Evolutionary conservation across 1,284 basidiomycete genomes (phyloP).

Genomic region (Tilletiaria anomala): DNA sequence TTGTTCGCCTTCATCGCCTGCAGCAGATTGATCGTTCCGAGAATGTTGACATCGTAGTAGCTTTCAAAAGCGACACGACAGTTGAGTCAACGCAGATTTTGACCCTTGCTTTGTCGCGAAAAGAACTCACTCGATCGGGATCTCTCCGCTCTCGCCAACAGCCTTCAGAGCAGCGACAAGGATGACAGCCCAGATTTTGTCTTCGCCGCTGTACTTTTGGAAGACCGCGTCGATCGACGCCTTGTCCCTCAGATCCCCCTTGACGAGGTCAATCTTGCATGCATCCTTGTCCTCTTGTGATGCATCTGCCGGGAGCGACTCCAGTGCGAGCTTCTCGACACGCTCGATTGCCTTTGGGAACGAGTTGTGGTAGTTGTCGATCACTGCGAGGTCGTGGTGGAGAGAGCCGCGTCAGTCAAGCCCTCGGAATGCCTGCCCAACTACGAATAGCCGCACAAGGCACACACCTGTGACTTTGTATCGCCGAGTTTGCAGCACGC

Average conservation of each 20-base stretch:
- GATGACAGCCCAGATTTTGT: slow-evolving; percentile 75
- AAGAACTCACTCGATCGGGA: slow-evolving; percentile 84
- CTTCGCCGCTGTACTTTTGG: slow-evolving; percentile 14
- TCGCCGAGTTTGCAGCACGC: too few species aligned
- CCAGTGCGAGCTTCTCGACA: slow-evolving; percentile 62
- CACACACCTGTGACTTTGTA: too few species aligned
- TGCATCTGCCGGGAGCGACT: slow-evolving; percentile 51
- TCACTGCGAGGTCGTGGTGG: too few species aligned
- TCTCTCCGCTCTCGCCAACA: slow-evolving; percentile 90
- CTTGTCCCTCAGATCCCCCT: slow-evolving; percentile 30
- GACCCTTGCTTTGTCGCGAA: slow-evolving; percentile 66
- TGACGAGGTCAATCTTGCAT: slow-evolving; percentile 56
- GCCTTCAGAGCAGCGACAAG: slow-evolving; percentile 97
- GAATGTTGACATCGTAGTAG: slow-evolving; percentile 38
- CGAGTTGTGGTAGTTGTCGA: slow-evolving; percentile 62
- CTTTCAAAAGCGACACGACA: slow-evolving; percentile 1
- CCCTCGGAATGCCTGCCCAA: too few species aligned
- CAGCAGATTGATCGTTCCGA: slow-evolving; percentile 30
- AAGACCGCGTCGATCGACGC: slow-evolving; percentile 26
- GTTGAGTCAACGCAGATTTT: slow-evolving; percentile 36
- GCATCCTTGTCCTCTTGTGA: slow-evolving; percentile 53
- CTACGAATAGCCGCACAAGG: too few species aligned
- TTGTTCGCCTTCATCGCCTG: slow-evolving; percentile 61
- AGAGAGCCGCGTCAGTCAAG: too few species aligned
- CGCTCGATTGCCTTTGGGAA: slow-evolving; percentile 57